phyloP scores from a whole-genome alignment of 1,139 yeast species.

The Kodamaea derodonti region DNA sequence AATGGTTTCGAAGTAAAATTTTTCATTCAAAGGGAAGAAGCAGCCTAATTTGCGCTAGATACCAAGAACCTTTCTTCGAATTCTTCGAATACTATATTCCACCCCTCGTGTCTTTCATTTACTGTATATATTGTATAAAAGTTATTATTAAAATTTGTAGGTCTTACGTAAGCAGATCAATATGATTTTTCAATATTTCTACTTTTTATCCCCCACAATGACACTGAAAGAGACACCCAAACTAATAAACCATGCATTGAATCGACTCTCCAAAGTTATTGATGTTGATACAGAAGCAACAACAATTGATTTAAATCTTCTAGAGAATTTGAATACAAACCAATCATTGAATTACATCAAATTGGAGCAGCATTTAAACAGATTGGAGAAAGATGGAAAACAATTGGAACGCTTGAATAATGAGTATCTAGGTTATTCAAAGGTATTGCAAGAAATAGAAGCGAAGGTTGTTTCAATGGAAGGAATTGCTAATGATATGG shows the following conservation, averaged over 20 bases:
- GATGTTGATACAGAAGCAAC: slow-evolving; percentile 56
- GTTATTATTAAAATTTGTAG: no score
- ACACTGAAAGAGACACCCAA: slow-evolving; percentile 31
- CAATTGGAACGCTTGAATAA: slow-evolving; percentile 23
- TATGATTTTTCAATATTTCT: no score
- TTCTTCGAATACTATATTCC: no score
- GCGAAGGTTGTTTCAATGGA: slow-evolving; percentile 43
- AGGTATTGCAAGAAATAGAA: slow-evolving; percentile 42
- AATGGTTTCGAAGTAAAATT: no score
- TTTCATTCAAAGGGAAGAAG: no score
- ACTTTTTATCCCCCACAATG: no score
- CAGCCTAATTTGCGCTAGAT: no score
- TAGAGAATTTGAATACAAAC: slow-evolving; percentile 55
- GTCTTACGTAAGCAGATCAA: no score
- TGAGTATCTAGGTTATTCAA: slow-evolving; percentile 27
- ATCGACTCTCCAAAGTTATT: slow-evolving; percentile 20
- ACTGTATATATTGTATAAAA: no score
- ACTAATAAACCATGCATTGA: slow-evolving; percentile 28
- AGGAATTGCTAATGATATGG: slow-evolving; percentile 49
- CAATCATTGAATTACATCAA: slow-evolving; percentile 56
- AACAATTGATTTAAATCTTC: slow-evolving; percentile 46
- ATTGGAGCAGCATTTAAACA: slow-evolving; percentile 44
- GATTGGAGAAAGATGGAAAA: slow-evolving; percentile 32
- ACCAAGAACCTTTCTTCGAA: no score
- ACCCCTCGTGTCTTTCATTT: no score